phyloP scores from a whole-genome alignment of 148 eudicot species.

The Diospyros lotus region DNA sequence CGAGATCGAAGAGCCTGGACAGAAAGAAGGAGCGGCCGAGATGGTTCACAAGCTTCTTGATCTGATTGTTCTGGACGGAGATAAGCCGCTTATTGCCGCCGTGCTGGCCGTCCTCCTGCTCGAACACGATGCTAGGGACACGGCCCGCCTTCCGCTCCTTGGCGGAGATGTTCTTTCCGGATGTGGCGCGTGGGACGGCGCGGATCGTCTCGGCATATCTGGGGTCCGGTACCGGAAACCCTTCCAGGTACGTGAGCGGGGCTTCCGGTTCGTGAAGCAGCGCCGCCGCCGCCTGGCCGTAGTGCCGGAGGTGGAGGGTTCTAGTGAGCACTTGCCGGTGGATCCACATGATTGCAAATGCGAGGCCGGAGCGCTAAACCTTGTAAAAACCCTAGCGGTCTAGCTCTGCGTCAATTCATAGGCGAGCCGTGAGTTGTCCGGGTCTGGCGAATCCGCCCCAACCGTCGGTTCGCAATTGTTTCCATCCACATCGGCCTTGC shows the following conservation, averaged over 20 bases:
- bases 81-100: constrained; percentile 91
- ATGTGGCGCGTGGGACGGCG: constrained; percentile 53
- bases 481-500: too few species aligned
- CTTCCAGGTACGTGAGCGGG: constrained; percentile 48
- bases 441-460: too few species aligned
- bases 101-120: constrained; percentile 84
- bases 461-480: too few species aligned
- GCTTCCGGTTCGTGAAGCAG: constrained; percentile 28
- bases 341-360: constrained; percentile 30
- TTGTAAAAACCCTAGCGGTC: too few species aligned
- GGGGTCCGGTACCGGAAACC: constrained; percentile 68
- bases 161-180: constrained; percentile 60
- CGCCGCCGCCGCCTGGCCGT: constrained; percentile 34
- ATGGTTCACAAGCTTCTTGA: constrained; percentile 72
- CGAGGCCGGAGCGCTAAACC: too few species aligned
- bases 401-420: too few species aligned
- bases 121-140: constrained; percentile 79
- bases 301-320: constrained; percentile 42
- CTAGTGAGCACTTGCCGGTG: constrained; percentile 34
- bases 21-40: constrained; percentile 54
- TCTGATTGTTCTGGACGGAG: constrained; percentile 70
- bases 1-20: constrained; percentile 70
- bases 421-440: too few species aligned
- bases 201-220: constrained; percentile 57
- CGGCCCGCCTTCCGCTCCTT: constrained; percentile 65